These are phyloP conservation scores for Ogataea polymorpha DNA, from an alignment of 805 yeast species.

Conservation along the genomic window DNA sequence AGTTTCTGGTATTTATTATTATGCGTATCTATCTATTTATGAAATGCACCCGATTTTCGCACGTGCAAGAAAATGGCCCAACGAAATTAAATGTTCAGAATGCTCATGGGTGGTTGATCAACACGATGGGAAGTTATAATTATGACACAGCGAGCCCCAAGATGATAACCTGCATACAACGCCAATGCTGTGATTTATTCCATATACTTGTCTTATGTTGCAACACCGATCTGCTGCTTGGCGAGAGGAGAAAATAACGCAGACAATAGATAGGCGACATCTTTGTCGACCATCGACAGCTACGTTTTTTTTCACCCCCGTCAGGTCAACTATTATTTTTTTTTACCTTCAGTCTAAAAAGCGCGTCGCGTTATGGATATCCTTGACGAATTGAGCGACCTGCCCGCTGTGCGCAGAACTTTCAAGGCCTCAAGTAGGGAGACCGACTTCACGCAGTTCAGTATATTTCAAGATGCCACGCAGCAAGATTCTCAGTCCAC, in stretches of 20 bases:
- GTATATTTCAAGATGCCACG: slow-evolving; percentile 4
- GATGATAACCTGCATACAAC: too few relatives aligned
- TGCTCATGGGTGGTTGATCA: too few relatives aligned
- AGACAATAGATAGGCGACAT: neutral
- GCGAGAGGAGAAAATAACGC: too few relatives aligned
- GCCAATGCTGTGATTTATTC: too few relatives aligned
- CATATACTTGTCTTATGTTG: too few relatives aligned
- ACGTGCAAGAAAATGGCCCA: slow-evolving; percentile 1
- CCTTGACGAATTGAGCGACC: slow-evolving; percentile 20
- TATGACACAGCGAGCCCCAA: too few relatives aligned
- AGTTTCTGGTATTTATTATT: neutral
- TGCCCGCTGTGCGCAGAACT: slow-evolving; percentile 10
- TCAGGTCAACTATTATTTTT: too few relatives aligned
- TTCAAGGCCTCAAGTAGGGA: slow-evolving; percentile 7
- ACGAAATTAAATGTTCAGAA: neutral
- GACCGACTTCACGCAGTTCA: slow-evolving; percentile 5
- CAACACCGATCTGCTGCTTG: too few relatives aligned
- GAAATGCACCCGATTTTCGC: neutral
- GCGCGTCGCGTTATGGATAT: slow-evolving; percentile 22
- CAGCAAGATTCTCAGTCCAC: slow-evolving; percentile 1
- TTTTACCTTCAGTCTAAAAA: neutral
- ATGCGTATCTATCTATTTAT: neutral
- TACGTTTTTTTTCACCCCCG: neutral
- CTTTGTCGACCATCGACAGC: slow-evolving; percentile 2
- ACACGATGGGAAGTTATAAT: too few relatives aligned